A percentile compares a stretch with the other conserved stretches of the same genome.
Evolutionary conservation across 2,329 filamentous ascomycete genomes (phyloP).

Genomic region (Penicillium sp.): DNA sequence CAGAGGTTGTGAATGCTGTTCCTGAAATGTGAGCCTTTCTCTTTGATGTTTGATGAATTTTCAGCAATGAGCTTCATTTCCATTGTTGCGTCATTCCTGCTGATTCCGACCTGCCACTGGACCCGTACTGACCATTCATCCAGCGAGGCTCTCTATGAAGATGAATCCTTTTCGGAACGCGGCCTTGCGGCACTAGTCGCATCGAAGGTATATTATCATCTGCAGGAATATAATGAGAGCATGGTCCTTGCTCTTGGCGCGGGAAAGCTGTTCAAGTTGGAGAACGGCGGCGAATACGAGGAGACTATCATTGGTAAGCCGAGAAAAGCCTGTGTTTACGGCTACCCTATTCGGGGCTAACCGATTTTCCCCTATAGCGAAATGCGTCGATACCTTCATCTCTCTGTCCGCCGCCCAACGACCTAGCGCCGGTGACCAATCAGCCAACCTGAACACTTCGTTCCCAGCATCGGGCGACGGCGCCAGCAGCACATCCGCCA

Average conservation of each 20-base stretch:
- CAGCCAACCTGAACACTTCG: conserved; percentile 73
- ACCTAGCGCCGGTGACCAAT: conserved; percentile 49
- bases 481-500: conserved; percentile 60
- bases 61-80: not conserved
- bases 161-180: conserved; percentile 88
- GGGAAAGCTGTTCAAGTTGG: conserved; percentile 90
- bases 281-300: conserved; percentile 89
- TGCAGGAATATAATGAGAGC: conserved; percentile 98
- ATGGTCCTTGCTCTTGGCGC: conserved; percentile 97
- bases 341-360: not conserved
- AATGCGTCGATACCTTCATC: conserved; percentile 97
- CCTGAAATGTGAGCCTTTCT: conserved; percentile 74
- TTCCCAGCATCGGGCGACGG: conserved; percentile 67
- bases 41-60: conserved; percentile 1
- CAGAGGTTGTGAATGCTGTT: conserved; percentile 87
- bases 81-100: conserved; percentile 5
- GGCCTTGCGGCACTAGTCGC: conserved; percentile 91
- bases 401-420: conserved; percentile 63
- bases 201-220: conserved; percentile 97
- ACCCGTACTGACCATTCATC: conserved; percentile 16
- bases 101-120: conserved; percentile 2
- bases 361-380: conserved; percentile 50
- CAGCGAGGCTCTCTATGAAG: conserved; percentile 96
- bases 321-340: not conserved
- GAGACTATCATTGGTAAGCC: conserved; percentile 85